Percentiles rank a stretch among this genome's conserved stretches.
These are phyloP conservation scores for Circinella minor DNA, from an alignment of 371 early-diverging fungal genomes.

Conservation along the genomic window DNA sequence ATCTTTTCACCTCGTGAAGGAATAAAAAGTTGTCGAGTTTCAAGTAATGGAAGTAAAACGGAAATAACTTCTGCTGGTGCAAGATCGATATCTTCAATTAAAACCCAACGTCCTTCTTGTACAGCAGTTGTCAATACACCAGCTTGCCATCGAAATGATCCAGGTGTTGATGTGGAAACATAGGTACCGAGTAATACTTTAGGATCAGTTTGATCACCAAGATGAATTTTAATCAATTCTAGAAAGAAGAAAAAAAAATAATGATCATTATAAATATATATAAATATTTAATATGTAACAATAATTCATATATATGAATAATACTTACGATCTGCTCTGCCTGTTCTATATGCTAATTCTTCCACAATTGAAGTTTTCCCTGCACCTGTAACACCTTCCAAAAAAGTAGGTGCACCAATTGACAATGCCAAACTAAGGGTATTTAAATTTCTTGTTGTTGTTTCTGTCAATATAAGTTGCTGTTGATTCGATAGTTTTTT, in stretches of 20 bases:
- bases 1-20: slow-evolving; percentile 95
- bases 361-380: slow-evolving; percentile 97
- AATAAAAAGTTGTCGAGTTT: slow-evolving; percentile 92
- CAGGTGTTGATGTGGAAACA: slow-evolving; percentile 91
- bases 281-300: too few relatives aligned
- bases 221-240: slow-evolving; percentile 94
- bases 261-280: neutral
- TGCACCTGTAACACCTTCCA: slow-evolving; percentile 92
- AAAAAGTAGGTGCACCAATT: slow-evolving; percentile 85
- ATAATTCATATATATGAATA: neutral
- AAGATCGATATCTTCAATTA: slow-evolving; percentile 99
- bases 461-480: slow-evolving; percentile 72
- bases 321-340: slow-evolving; percentile 50
- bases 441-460: slow-evolving; percentile 76
- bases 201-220: slow-evolving; percentile 99
- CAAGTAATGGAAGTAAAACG: slow-evolving; percentile 93
- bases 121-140: slow-evolving; percentile 98
- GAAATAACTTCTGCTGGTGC: slow-evolving; percentile 98
- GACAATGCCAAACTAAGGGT: slow-evolving; percentile 85
- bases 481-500: slow-evolving; percentile 21
- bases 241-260: neutral
- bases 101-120: slow-evolving; percentile 94
- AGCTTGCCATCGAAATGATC: slow-evolving; percentile 94
- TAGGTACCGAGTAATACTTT: slow-evolving; percentile 98
- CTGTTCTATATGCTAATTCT: slow-evolving; percentile 82